A percentile compares a stretch with the other conserved stretches of the same genome.
These are phyloP conservation scores for Termitomyces sp. DNA, from an alignment of 768 basidiomycete species.

Conservation along the genomic window DNA sequence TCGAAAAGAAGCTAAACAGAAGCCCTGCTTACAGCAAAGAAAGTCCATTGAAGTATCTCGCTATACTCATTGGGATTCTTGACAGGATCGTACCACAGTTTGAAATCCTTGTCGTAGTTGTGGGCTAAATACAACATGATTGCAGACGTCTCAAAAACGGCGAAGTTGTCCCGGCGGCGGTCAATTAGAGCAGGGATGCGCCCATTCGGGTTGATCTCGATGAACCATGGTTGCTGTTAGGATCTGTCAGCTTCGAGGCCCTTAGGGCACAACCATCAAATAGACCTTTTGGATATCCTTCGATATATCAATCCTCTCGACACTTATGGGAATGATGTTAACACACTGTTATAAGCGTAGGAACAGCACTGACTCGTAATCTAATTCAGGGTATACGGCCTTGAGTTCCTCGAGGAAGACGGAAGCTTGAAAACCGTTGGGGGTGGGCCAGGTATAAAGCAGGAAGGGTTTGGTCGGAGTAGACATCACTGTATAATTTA, in stretches of 20 bases:
- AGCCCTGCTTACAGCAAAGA: conserved; percentile 59
- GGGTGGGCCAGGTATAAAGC: conserved; percentile 55
- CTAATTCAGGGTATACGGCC: conserved; percentile 40
- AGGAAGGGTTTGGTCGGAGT: conserved; percentile 35
- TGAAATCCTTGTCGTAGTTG: conserved; percentile 67
- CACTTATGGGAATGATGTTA: conserved; percentile 26
- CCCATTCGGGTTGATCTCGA: conserved; percentile 70
- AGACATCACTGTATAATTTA: conserved; percentile 17
- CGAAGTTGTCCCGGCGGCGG: conserved; percentile 54
- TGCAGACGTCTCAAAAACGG: conserved; percentile 74
- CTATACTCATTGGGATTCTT: conserved; percentile 57
- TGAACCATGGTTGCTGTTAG: conserved; percentile 62
- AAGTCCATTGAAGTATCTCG: conserved; percentile 82
- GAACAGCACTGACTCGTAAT: conserved; percentile 36
- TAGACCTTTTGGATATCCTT: conserved; percentile 72
- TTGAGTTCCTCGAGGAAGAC: conserved; percentile 63
- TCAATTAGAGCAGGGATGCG: conserved; percentile 69
- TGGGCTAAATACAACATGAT: conserved; percentile 82
- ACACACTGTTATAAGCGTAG: neutral
- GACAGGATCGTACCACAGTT: conserved; percentile 57
- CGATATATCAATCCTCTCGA: conserved; percentile 50
- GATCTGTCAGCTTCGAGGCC: neutral
- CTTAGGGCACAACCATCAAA: no score
- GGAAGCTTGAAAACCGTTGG: conserved; percentile 53
- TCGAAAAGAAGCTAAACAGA: neutral